Evolutionary conservation across 805 yeast genomes (phyloP).

Genomic region (Candida dajiaensis): DNA sequence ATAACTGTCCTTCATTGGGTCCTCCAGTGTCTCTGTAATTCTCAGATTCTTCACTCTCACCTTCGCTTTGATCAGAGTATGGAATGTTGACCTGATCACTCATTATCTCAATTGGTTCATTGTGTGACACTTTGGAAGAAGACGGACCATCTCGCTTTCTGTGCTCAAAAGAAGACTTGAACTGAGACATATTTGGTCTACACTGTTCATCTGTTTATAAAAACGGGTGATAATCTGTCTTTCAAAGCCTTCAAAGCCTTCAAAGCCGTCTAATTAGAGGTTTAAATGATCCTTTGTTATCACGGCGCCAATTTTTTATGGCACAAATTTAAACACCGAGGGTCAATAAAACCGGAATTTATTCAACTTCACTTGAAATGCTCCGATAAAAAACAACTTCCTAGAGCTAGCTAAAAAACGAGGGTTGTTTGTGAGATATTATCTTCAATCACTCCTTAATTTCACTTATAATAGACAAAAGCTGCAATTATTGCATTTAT

Average conservation of each 20-base stretch:
- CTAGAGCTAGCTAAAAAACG: neutral
- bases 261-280: no score
- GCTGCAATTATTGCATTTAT: neutral
- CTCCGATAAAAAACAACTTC: no score
- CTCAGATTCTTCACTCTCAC: neutral
- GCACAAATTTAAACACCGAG: no score
- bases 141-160: neutral
- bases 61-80: constrained; percentile 1
- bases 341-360: no score
- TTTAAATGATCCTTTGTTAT: no score
- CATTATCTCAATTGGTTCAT: neutral
- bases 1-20: neutral
- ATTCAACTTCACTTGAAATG: no score
- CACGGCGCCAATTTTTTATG: no score
- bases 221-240: no score
- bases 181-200: neutral
- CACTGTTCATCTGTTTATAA: no score
- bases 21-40: neutral
- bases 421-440: no score
- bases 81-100: constrained; percentile 4
- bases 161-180: neutral
- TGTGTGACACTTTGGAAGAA: neutral
- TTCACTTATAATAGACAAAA: neutral
- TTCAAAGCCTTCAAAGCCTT: no score
- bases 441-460: no score